Evolutionary conservation across 345 rosid species (phyloP).

Genomic region (Streptanthus diversifolius): DNA sequence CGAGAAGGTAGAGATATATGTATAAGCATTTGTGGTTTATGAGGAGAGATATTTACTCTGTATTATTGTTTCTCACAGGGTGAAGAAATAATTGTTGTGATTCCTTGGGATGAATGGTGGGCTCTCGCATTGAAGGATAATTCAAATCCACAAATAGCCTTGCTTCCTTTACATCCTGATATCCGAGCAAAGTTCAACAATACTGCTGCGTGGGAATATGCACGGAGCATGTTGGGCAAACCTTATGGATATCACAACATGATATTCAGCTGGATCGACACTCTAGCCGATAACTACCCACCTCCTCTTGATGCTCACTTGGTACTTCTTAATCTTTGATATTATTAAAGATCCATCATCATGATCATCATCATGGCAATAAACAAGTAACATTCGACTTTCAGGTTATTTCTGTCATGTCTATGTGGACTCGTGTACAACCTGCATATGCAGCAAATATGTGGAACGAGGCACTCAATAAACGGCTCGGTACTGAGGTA

Average conservation of each 20-base stretch:
- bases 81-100: conserved; percentile 84
- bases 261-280: conserved; percentile 99
- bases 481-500: conserved; percentile 94
- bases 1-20: conserved; percentile 57
- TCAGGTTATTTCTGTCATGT: conserved; percentile 98
- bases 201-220: conserved; percentile 96
- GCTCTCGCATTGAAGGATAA: conserved; percentile 68
- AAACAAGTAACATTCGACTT: not conserved
- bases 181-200: conserved; percentile 70
- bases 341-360: not conserved
- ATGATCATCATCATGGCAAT: not conserved
- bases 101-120: conserved; percentile 99
- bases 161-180: conserved; percentile 87
- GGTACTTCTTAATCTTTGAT: conserved; percentile 44
- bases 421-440: conserved; percentile 97
- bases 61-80: conserved; percentile 47
- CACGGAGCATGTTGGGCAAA: conserved; percentile 87
- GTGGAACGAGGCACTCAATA: conserved; percentile 99
- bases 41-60: not conserved
- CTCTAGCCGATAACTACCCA: conserved; percentile 87
- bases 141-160: conserved; percentile 89
- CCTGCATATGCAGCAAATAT: conserved; percentile 96
- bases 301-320: conserved; percentile 99
- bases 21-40: not conserved
- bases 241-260: conserved; percentile 99